Evolutionary conservation across 2,329 filamentous ascomycete species (phyloP), one percentile per base, ranked within the genome.

Genomic region (Fonsecaea pedrosoi): DNA sequence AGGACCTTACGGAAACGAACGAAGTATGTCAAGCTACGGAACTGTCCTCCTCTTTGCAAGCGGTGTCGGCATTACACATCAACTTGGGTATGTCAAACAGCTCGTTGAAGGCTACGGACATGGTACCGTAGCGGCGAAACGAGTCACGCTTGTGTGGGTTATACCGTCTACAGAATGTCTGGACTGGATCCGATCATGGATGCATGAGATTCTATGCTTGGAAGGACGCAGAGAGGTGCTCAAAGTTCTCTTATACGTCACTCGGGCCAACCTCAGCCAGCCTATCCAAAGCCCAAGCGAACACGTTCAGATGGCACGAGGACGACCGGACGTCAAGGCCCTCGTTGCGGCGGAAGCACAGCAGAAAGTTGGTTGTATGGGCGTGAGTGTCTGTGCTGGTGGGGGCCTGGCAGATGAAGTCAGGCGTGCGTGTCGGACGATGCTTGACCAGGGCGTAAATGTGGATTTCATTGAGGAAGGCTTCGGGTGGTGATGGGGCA

Each of bases 41-140:
- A 95, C 96, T 53, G 89, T 90, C 54, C 87, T 99, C 70, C 89
- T 99, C 64, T 93, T 97, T 76, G 94, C 94, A 12, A 94, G 93
- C 64, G 92, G 94, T 65, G 93, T 95, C 4, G 95, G 95, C 69
- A 98, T 99, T 79, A 97, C 94, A 0, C 94, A 98, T 78, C 93
- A 96, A 77, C 87, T 98, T 35, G 92, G 93, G 38, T 96, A 96
- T 77, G 86, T 97, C 8, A 89, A 89, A 63, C 90, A 95, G 60
- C 82, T 94, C 4, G 85, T 94, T 66, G 81, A 88, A 62, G 90
- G 90, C 3, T 90, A 86, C 77, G 87, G 87, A 62, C 82, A 87
- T 0, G 87, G 88, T 66, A 93, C 89, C 0, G 88, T 93, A 42
- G 93, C 94, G 4, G 92, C 92, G 3, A 89, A 93, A 60, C 88